Evolutionary conservation across 2,329 filamentous ascomycete genomes (phyloP), one percentile per base, ranked within the genome.

Genomic region (Fusarium devonianum): DNA sequence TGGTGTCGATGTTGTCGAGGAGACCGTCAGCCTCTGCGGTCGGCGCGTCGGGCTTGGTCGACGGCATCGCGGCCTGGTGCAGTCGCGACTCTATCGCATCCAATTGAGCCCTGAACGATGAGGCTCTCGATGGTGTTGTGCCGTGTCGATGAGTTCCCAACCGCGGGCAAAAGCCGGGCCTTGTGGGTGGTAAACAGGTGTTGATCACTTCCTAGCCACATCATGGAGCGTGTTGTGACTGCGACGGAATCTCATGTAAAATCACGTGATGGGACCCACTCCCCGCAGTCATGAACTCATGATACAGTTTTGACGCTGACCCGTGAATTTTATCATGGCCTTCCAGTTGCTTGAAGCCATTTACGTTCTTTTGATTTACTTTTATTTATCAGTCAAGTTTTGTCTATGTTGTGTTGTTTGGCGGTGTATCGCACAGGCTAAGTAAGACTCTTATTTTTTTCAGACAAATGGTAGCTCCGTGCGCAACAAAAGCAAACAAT

Each of bases 281-380:
- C 62, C 62, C 62, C 62, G 62, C 62, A 63, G 58, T 65, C 62
- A 64, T 64, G 62, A 65, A 61, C 52, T 65, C 62, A 65, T 65
- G 62, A 63, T 63, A 49, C 37, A 12, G 36, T 45, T n/a, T 48
- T 60, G 35, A 33, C 22, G 30, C 28, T 10, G n/a, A 17, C 32
- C 41, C 11, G 12, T 5, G 14, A 17, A 19, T 1, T 13, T 11
- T 40, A 13, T 36, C 25, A 28, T 22, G 5, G 29, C 16, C 17
- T 28, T 5, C 21, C 8, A 13, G 7, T 22, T 5, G 11, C 11
- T 48, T 46, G 36, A 33, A 17, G 7, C 14, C 38, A 18, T 8
- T 25, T n/a, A n/a, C 11, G 3, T 12, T n/a, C 10, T 26, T 10
- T 12, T n/a, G 5, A n/a, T 7, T 7, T 4, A 3, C 6, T 10